Conservation (phyloP, 2,329 filamentous ascomycete species). For the Chrysoporthe deuterocubensis region DNA sequence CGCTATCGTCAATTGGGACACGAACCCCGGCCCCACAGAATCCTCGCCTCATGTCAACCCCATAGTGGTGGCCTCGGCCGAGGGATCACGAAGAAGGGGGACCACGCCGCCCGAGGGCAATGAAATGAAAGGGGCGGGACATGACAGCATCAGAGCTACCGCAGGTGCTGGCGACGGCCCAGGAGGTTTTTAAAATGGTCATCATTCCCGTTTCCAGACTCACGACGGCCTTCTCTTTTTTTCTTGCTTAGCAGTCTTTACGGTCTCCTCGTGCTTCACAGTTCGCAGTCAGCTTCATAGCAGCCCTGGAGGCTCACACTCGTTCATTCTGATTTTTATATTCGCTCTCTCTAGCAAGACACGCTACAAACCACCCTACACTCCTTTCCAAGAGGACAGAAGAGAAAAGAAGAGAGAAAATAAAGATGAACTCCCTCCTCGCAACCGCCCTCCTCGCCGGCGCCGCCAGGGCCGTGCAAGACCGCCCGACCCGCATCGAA, state of each 20-base stretch:
- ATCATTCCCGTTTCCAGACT: background rate
- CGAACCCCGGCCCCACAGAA: background rate
- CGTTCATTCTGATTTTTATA: slow-evolving; percentile 5
- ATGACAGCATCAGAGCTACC: slow-evolving; percentile 3
- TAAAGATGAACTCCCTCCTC: slow-evolving; percentile 29
- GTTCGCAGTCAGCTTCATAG: background rate
- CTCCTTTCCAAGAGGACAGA: slow-evolving; percentile 5
- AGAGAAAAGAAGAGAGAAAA: slow-evolving; percentile 1
- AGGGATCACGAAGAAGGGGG: background rate
- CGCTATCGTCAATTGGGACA: slow-evolving; percentile 15
- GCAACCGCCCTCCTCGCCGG: slow-evolving; percentile 12
- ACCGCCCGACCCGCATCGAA: slow-evolving; percentile 9
- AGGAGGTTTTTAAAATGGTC: background rate
- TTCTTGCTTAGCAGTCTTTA: background rate
- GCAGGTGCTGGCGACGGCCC: background rate
- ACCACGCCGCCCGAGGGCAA: background rate
- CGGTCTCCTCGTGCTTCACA: background rate
- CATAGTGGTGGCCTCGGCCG: background rate
- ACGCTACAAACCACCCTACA: background rate
- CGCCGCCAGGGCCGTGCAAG: slow-evolving; percentile 9
- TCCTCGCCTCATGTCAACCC: background rate
- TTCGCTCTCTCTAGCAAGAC: too few relatives aligned
- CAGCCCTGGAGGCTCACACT: slow-evolving; percentile 18
- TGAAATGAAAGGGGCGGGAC: background rate
- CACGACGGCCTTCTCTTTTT: background rate